Conservation (phyloP, 179 eudicot genomes). For the Pouteria campechiana region DNA sequence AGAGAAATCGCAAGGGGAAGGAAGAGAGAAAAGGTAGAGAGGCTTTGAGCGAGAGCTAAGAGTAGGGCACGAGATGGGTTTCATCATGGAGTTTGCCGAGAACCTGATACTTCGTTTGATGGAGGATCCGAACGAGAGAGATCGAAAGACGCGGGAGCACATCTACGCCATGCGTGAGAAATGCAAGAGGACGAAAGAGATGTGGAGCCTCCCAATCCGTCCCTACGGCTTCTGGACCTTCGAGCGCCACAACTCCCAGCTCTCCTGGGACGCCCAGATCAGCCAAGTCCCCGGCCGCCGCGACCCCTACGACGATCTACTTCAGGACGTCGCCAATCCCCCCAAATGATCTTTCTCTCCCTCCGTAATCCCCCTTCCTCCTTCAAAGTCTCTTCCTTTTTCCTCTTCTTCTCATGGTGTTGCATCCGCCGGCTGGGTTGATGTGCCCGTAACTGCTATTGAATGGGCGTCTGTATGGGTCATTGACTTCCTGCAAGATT, state of each 20-base stretch:
- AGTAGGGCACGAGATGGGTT: slow-evolving; percentile 84
- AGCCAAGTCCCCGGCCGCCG: slow-evolving; percentile 84
- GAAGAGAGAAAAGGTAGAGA: too few relatives aligned
- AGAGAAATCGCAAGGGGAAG: too few relatives aligned
- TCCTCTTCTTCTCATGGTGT: too few relatives aligned
- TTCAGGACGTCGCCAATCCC: too few relatives aligned
- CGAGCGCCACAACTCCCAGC: slow-evolving; percentile 89
- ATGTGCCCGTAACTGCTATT: too few relatives aligned
- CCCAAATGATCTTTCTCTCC: too few relatives aligned
- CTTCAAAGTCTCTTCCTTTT: too few relatives aligned
- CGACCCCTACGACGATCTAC: slow-evolving; percentile 89
- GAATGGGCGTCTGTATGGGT: too few relatives aligned
- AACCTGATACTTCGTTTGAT: slow-evolving; percentile 71
- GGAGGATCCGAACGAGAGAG: slow-evolving; percentile 88
- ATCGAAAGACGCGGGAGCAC: slow-evolving; percentile 72
- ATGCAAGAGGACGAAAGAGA: slow-evolving; percentile 78
- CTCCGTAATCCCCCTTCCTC: too few relatives aligned
- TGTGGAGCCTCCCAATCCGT: slow-evolving; percentile 74
- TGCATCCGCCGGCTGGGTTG: too few relatives aligned
- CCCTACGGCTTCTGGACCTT: slow-evolving; percentile 97
- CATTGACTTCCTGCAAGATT: too few relatives aligned
- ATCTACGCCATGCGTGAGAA: slow-evolving; percentile 44
- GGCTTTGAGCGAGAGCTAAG: too few relatives aligned
- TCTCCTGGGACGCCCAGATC: slow-evolving; percentile 91
- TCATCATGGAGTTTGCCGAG: slow-evolving; percentile 93